Conservation (phyloP, 2,329 filamentous ascomycete species). For the Xylaria sp. region DNA sequence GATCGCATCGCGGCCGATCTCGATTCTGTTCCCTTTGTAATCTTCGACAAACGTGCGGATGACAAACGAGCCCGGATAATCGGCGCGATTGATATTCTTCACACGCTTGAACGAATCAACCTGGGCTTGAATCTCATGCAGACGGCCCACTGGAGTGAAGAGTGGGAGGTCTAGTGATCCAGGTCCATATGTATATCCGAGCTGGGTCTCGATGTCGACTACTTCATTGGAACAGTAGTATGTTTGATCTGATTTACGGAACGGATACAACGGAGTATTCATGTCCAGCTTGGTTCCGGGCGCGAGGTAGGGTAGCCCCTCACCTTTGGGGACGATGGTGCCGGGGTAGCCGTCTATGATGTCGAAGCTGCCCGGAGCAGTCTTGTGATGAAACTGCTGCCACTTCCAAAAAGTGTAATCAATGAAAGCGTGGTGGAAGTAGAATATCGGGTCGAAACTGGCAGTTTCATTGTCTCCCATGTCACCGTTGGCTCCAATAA, state of each 20-base stretch:
- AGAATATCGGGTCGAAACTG: conserved; percentile 20
- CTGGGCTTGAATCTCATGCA: not conserved
- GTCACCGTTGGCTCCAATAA: conserved; percentile 13
- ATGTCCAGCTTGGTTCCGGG: not conserved
- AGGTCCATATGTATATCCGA: not conserved
- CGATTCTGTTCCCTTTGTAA: conserved; percentile 4
- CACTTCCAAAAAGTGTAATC: conserved; percentile 15
- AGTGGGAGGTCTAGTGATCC: not conserved
- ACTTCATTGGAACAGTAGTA: not conserved
- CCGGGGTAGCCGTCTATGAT: not conserved
- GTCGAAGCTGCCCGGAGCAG: not conserved
- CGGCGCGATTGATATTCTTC: not conserved
- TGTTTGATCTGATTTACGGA: not conserved
- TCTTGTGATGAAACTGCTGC: not conserved
- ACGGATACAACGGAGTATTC: not conserved
- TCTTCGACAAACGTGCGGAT: conserved; percentile 2
- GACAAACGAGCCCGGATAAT: conserved; percentile 8
- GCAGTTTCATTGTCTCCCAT: conserved; percentile 25
- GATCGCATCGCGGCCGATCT: conserved; percentile 4
- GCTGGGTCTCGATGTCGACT: not conserved
- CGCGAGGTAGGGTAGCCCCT: not conserved
- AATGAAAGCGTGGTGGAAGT: conserved; percentile 22
- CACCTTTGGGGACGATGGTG: not conserved
- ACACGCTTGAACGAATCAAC: not conserved
- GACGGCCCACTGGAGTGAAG: not conserved